Base-by-base conservation (phyloP, 2,329 filamentous ascomycete genomes). In the Calonectria ilicicola region DNA sequence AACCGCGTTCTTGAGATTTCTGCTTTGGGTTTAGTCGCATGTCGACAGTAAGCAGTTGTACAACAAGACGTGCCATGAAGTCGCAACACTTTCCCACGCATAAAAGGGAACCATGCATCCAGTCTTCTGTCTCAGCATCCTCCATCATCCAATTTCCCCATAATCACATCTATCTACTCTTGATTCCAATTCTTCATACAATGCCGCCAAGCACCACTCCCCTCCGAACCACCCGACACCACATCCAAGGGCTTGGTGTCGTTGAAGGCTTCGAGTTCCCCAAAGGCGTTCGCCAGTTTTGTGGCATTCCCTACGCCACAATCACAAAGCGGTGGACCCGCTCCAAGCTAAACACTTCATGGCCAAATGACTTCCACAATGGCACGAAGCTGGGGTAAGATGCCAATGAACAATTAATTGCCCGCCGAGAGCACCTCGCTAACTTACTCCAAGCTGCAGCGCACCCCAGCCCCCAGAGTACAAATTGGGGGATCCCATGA, bases 381-480 rank as follows among this genome's bases (percentile, higher is more conserved):
- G 53, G 53, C 47, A 73, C 70, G 23, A 69, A 71, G 17, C 26
- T 69, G 1, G 74, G 72, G 74, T 35, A 7, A 10, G 27, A 47
- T 23, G 1, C n/a, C 12, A 6, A 23, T n/a, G 17, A 1, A 23
- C 7, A 42, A 7, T n/a, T n/a, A 42, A 7, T n/a, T n/a, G 15
- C 6, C 4, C 17, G n/a, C 12, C 0, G 0, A 26, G 5, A 27
- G 19, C 7, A 21, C 12, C 35, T 7, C 6, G 5, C 47, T 70
- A 14, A 70, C 5, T 26, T 23, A 32, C 26, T 3, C 19, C 8
- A 9, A 75, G 74, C 32, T 69, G 58, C 8, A 75, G 67, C n/a
- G 72, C 72, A 2, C 74, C 72, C 5, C 67, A 75, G 21, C 74
- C 74, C 1, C 74, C 70, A 12, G 74, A 75, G 23, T 74, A 75